Base-by-base conservation (phyloP, 139 green algal species). In the Chlorella sorokiniana region DNA sequence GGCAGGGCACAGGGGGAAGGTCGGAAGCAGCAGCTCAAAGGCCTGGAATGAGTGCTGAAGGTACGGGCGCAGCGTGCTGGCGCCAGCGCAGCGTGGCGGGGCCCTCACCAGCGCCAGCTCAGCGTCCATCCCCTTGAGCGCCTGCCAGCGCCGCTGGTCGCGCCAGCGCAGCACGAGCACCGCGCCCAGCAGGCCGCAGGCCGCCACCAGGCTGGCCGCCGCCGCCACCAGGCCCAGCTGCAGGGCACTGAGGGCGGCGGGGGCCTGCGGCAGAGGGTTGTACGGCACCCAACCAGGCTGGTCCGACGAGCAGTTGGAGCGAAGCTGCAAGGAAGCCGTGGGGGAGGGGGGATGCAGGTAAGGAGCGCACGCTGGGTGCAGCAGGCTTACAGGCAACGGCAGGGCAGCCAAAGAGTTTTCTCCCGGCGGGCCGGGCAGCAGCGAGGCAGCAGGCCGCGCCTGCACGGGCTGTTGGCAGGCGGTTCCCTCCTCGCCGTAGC, bases 161-260 rank as follows among this genome's bases (percentile, higher is more conserved):
- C 61, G 59, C 40, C 48, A 56, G 6, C 75, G 40, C 61, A 76
- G 69, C 63, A 85, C 44, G 31, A 78, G 48, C 71, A 87, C 69
- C 16, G 71, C 35, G 0, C 16, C 37, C 35, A 79, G 37, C 18
- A 61, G 51, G 9, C 25, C 25, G 73, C 73, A 79, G 27, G 52
- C 73, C 0, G 73, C 73, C 73, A 79, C 37, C 4, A 79, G 73
- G 73, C 35, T 56, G 7, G 44, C 73, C 4, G 25, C 73, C 25
- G 73, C 41, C 31, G 76, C 76, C 23, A 85, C 33, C 52, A 85
- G 71, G 27, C 69, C 83, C 6, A 87, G 59, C 54, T 85, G 69
- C 76, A 84, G 14, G 38, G 51, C n/a, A n/a, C 4, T 61, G 0
- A 69, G 48, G 54, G 52, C 38, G 33, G 51, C 10, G 33, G 11